These are phyloP conservation scores for Spencermartinsiella europaea DNA, from an alignment of 805 yeast species.

Conservation along the genomic window DNA sequence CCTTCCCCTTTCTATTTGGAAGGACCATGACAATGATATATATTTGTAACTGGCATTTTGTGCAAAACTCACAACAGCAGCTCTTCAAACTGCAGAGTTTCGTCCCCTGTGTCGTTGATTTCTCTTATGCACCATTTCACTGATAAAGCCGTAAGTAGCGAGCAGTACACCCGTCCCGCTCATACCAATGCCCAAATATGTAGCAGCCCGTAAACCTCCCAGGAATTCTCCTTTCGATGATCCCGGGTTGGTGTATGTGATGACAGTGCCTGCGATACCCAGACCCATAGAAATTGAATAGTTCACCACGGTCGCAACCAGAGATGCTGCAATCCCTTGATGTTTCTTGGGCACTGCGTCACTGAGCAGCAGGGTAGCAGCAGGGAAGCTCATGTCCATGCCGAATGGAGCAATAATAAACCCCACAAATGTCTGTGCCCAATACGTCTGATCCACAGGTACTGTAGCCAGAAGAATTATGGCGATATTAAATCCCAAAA, in stretches of 20 bases:
- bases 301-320: constrained; percentile 64
- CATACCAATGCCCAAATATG: constrained; percentile 58
- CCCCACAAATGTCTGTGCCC: constrained; percentile 52
- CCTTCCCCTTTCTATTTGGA: too few species aligned
- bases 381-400: constrained; percentile 76
- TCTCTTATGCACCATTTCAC: not conserved
- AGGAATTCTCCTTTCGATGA: constrained; percentile 24
- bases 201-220: constrained; percentile 51
- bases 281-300: constrained; percentile 67
- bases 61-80: too few species aligned
- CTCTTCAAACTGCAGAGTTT: too few species aligned
- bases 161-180: constrained; percentile 43
- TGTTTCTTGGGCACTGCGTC: constrained; percentile 54
- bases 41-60: too few species aligned
- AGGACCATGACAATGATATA: too few species aligned
- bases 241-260: constrained; percentile 33
- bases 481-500: constrained; percentile 52
- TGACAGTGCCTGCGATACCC: constrained; percentile 68
- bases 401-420: constrained; percentile 59
- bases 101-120: too few species aligned
- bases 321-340: constrained; percentile 76
- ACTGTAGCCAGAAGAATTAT: constrained; percentile 48
- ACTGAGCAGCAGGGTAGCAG: constrained; percentile 59
- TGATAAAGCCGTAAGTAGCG: not conserved
- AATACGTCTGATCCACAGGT: constrained; percentile 58